phyloP scores from a whole-genome alignment of 306 rosid species.

The Cotoneaster glaucophyllus region DNA sequence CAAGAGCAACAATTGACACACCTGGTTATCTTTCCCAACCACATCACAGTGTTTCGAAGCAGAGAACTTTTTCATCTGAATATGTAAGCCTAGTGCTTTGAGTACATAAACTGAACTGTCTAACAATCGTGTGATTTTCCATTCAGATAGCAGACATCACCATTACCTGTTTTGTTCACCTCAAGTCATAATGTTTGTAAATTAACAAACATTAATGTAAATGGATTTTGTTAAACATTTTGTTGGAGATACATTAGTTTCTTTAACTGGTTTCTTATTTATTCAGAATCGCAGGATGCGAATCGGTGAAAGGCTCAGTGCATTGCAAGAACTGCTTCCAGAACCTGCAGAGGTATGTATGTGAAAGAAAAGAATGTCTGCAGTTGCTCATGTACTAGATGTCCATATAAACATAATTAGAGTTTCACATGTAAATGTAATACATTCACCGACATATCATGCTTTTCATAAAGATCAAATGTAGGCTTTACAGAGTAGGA shows the following conservation, averaged over 20 bases:
- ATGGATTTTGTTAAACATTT: background rate
- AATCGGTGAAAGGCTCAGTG: slow-evolving; percentile 52
- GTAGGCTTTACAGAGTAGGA: background rate
- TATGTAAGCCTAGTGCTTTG: slow-evolving; percentile 50
- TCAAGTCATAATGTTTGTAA: slow-evolving; percentile 1
- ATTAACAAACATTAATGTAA: background rate
- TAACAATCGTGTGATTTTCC: background rate
- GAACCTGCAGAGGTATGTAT: slow-evolving; percentile 49
- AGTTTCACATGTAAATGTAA: background rate
- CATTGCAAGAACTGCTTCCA: slow-evolving; percentile 72
- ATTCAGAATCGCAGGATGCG: slow-evolving; percentile 65
- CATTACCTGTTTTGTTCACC: background rate
- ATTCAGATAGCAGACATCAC: slow-evolving; percentile 8
- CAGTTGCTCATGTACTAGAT: background rate
- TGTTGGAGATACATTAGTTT: slow-evolving; percentile 8
- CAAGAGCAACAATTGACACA: slow-evolving; percentile 28
- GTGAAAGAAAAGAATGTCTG: background rate
- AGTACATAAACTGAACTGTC: background rate
- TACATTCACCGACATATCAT: background rate
- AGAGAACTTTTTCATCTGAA: slow-evolving; percentile 35
- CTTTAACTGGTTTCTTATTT: slow-evolving; percentile 7
- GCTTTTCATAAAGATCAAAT: background rate
- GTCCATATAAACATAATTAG: background rate
- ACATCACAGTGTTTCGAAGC: slow-evolving; percentile 23
- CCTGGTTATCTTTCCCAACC: slow-evolving; percentile 33